Evolutionary conservation across 2,329 filamentous ascomycete genomes (phyloP).

Genomic region (Colletotrichum sp.): DNA sequence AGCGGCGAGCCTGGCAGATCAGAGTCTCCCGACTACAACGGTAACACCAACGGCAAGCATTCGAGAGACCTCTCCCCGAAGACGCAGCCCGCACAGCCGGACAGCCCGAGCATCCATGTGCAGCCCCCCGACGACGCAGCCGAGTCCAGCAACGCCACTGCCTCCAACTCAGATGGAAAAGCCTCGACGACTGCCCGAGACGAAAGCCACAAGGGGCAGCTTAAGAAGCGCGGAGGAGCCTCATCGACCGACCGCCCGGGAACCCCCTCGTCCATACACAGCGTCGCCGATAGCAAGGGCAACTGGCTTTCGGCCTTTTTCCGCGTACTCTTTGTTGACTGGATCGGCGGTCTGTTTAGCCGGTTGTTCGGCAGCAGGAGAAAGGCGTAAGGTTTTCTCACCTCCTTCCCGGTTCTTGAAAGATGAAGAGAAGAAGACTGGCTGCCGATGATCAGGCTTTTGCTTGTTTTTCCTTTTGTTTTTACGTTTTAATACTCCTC

Average conservation of each 20-base stretch:
- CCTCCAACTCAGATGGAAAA: not conserved
- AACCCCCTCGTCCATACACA: conserved; percentile 25
- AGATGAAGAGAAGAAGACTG: not conserved
- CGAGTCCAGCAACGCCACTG: not conserved
- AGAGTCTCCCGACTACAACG: not conserved
- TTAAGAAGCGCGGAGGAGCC: conserved; percentile 21
- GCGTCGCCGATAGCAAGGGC: conserved; percentile 24
- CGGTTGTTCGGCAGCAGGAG: conserved; percentile 21
- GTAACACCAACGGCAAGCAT: conserved; percentile 5
- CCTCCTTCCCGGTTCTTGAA: not conserved
- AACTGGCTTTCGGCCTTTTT: conserved; percentile 40
- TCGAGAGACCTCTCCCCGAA: not conserved
- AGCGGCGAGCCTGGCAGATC: not conserved
- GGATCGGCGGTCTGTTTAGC: conserved; percentile 38
- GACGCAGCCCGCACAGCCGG: not conserved
- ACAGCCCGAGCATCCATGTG: not conserved
- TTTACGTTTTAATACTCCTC: conserved; percentile 4
- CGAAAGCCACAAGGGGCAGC: conserved; percentile 1
- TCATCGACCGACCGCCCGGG: conserved; percentile 13
- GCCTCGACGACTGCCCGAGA: not conserved
- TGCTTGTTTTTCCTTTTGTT: not conserved
- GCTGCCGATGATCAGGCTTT: not conserved
- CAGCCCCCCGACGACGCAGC: conserved; percentile 10
- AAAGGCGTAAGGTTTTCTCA: conserved; percentile 20
- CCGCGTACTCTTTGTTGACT: conserved; percentile 40